Percentiles rank a stretch among this genome's conserved stretches.
phyloP scores from a whole-genome alignment of 768 basidiomycete species.

The Leccinum sublutescens region DNA sequence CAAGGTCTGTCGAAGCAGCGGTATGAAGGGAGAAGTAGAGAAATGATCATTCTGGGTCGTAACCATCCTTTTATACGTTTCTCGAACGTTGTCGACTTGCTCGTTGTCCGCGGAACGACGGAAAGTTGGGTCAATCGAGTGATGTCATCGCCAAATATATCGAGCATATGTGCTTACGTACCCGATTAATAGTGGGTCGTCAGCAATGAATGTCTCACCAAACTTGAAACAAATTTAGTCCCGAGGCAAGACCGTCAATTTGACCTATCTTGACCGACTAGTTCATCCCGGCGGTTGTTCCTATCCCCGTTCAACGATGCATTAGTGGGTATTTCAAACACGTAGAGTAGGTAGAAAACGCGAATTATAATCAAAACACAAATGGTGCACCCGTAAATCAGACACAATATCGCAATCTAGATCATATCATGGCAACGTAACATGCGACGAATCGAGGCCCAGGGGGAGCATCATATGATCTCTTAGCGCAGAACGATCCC shows the following conservation, averaged over 20 bases:
- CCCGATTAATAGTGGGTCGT: not conserved
- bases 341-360: not conserved
- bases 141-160: conserved; percentile 2
- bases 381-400: not conserved
- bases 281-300: not conserved
- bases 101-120: no score
- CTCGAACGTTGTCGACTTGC: not conserved
- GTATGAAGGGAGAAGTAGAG: not conserved
- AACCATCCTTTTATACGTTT: not conserved
- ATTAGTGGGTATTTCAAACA: not conserved
- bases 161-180: not conserved
- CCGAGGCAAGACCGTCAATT: not conserved
- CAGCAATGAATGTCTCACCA: no score
- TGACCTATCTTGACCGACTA: not conserved
- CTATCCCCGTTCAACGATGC: not conserved
- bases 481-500: conserved; percentile 46
- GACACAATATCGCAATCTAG: not conserved
- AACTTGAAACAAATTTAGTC: not conserved
- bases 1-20: not conserved
- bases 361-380: not conserved
- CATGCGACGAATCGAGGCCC: conserved; percentile 41
- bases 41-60: not conserved
- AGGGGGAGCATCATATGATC: conserved; percentile 59
- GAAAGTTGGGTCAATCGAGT: not conserved
- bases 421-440: conserved; percentile 16